A percentile compares a stretch with the other conserved stretches of the same genome.
Conservation (phyloP, 371 early-diverging fungal species). For the Gilbertella persicaria region DNA sequence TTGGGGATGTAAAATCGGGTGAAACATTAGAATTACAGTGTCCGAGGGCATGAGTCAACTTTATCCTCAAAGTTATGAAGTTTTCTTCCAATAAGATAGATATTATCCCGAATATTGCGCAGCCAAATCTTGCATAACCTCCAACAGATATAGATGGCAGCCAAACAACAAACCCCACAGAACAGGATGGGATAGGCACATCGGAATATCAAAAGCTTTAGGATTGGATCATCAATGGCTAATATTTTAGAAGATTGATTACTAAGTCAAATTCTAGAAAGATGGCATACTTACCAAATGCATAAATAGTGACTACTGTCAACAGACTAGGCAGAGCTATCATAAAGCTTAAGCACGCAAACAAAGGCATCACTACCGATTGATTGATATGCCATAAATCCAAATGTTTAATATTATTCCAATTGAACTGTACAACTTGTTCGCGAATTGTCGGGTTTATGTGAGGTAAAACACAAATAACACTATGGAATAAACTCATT, state of each 20-base stretch:
- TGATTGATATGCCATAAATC: slow-evolving; percentile 14
- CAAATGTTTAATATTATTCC: slow-evolving; percentile 11
- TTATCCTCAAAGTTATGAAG: slow-evolving; percentile 54
- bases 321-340: slow-evolving; percentile 9
- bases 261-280: not conserved
- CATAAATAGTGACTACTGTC: not conserved
- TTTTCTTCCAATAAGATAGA: slow-evolving; percentile 59
- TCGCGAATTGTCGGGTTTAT: not conserved
- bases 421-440: slow-evolving; percentile 1
- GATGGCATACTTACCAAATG: slow-evolving; percentile 17
- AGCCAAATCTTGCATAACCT: slow-evolving; percentile 43
- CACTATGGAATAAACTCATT: slow-evolving; percentile 38
- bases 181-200: slow-evolving; percentile 33
- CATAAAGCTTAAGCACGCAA: not conserved
- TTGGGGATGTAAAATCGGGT: not conserved
- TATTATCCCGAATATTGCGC: slow-evolving; percentile 53
- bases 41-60: not conserved
- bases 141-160: not conserved
- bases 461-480: slow-evolving; percentile 34
- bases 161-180: slow-evolving; percentile 1
- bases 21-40: not conserved
- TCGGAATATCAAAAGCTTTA: slow-evolving; percentile 34
- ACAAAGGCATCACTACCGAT: slow-evolving; percentile 17
- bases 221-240: slow-evolving; percentile 24
- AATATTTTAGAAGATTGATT: slow-evolving; percentile 4